A percentile compares a stretch with the other conserved stretches of the same genome.
phyloP scores from a whole-genome alignment of 148 eudicot species.

The Talinum fruticosum region DNA sequence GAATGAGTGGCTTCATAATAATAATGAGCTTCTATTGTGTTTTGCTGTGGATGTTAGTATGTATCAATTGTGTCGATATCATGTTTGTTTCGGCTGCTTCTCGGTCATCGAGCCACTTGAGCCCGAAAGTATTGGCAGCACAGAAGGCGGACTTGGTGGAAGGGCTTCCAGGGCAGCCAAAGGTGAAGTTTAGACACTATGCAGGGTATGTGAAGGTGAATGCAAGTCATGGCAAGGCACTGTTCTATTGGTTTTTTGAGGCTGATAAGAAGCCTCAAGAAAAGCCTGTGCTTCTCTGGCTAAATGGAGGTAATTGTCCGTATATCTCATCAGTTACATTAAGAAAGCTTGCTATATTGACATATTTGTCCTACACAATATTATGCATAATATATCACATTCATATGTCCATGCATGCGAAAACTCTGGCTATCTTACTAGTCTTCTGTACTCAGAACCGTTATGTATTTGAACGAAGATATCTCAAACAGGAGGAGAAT shows the following conservation, averaged over 20 bases:
- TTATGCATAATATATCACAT: conserved; percentile 43
- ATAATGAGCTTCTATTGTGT: not conserved
- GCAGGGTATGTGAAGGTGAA: not conserved
- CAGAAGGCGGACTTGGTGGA: conserved; percentile 49
- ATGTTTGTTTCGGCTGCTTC: not conserved
- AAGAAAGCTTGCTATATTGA: conserved; percentile 28
- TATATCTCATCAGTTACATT: conserved; percentile 43
- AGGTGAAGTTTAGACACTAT: conserved; percentile 1
- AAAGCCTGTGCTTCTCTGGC: not conserved
- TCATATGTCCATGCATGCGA: too few relatives aligned
- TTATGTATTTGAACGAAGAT: too few relatives aligned
- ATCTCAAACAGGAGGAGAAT: too few relatives aligned
- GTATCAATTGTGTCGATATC: not conserved
- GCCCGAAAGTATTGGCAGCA: conserved; percentile 25
- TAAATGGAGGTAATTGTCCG: conserved; percentile 3
- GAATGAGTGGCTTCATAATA: not conserved
- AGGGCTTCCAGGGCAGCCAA: conserved; percentile 5
- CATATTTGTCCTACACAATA: too few relatives aligned
- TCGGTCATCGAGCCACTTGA: conserved; percentile 18
- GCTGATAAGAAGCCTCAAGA: conserved; percentile 1
- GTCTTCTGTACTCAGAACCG: too few relatives aligned
- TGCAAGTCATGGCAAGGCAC: conserved; percentile 1
- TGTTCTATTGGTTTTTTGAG: conserved; percentile 9
- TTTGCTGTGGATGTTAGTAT: conserved; percentile 15
- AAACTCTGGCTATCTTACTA: too few relatives aligned